phyloP scores from a whole-genome alignment of 2,329 filamentous ascomycete genomes.

The Cyphellophora europaea region DNA sequence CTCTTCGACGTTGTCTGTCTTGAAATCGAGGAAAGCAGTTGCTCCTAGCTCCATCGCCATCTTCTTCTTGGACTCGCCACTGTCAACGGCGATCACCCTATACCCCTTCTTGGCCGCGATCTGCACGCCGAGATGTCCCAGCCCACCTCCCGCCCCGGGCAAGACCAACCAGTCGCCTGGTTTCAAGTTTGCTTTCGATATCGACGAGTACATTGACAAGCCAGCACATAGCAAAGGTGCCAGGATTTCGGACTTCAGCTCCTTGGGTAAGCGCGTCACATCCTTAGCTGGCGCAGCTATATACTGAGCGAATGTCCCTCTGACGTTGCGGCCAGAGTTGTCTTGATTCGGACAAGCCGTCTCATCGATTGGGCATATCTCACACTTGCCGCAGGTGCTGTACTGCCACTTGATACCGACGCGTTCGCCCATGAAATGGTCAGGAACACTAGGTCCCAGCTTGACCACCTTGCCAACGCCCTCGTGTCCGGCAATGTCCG shows the following conservation, averaged over 20 bases:
- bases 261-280: constrained; percentile 26
- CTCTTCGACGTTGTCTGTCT: constrained; percentile 25
- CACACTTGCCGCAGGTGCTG: constrained; percentile 28
- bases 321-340: constrained; percentile 29
- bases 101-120: constrained; percentile 27
- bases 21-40: constrained; percentile 25
- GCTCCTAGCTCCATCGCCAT: constrained; percentile 26
- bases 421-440: constrained; percentile 47
- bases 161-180: constrained; percentile 27
- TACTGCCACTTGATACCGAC: constrained; percentile 47
- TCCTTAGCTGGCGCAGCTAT: constrained; percentile 26
- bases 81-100: constrained; percentile 29
- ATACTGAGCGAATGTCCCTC: constrained; percentile 30
- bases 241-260: constrained; percentile 23
- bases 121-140: constrained; percentile 32
- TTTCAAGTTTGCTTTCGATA: constrained; percentile 26
- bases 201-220: constrained; percentile 30
- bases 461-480: constrained; percentile 57
- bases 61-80: constrained; percentile 25
- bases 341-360: constrained; percentile 29
- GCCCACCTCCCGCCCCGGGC: constrained; percentile 27
- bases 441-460: constrained; percentile 47
- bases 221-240: constrained; percentile 30
- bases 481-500: constrained; percentile 60
- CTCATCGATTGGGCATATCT: constrained; percentile 28